A percentile compares a stretch with the other conserved stretches of the same genome.
Conservation (phyloP, 2,329 filamentous ascomycete genomes). For the Trichoderma hamatum region DNA sequence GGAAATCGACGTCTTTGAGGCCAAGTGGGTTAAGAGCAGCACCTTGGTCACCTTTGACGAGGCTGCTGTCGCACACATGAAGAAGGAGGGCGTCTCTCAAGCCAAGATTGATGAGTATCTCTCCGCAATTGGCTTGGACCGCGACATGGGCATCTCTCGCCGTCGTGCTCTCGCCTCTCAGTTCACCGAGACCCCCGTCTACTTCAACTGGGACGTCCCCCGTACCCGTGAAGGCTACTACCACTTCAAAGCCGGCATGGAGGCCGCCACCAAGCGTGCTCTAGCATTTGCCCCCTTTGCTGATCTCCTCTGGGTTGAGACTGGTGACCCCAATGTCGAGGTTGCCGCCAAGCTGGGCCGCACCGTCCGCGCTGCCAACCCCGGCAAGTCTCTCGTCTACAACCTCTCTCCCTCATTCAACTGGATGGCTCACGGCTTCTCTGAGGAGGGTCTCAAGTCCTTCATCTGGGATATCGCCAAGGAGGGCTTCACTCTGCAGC, state of each 20-base stretch:
- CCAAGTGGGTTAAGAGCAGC: slow-evolving; percentile 84
- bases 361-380: slow-evolving; percentile 69
- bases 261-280: slow-evolving; percentile 88
- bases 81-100: slow-evolving; percentile 64
- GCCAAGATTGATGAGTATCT: slow-evolving; percentile 71
- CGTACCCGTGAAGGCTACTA: slow-evolving; percentile 93
- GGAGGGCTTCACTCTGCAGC: slow-evolving; percentile 76
- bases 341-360: slow-evolving; percentile 76
- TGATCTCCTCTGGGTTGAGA: slow-evolving; percentile 97
- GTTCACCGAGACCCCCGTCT: slow-evolving; percentile 68
- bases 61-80: slow-evolving; percentile 76
- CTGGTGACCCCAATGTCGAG: slow-evolving; percentile 80
- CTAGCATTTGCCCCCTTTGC: slow-evolving; percentile 90
- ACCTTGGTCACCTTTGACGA: slow-evolving; percentile 91
- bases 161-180: slow-evolving; percentile 73
- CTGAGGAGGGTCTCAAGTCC: slow-evolving; percentile 75
- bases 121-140: slow-evolving; percentile 61
- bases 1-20: slow-evolving; percentile 85
- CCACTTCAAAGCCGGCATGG: slow-evolving; percentile 83
- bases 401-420: slow-evolving; percentile 97
- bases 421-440: slow-evolving; percentile 96
- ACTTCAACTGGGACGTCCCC: slow-evolving; percentile 89
- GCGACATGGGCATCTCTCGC: slow-evolving; percentile 75
- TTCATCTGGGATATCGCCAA: slow-evolving; percentile 97
- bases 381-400: slow-evolving; percentile 90